Evolutionary conservation across 164 flowering plant genomes (phyloP).

Genomic region (Cinnamomum chago): DNA sequence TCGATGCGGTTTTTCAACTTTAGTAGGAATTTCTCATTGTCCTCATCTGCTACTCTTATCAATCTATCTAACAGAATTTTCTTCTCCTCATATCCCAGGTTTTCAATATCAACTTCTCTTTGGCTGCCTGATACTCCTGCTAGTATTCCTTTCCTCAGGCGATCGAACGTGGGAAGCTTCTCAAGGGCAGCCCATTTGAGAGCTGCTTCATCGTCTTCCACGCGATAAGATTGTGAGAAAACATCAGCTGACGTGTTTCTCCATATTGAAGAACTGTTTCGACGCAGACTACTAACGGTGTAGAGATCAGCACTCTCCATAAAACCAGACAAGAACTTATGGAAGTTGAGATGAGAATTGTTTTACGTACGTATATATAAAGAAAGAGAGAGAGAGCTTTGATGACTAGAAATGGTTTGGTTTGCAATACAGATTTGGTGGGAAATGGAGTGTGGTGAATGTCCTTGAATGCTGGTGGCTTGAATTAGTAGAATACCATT

Average conservation of each 20-base stretch:
- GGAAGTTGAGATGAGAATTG: no score
- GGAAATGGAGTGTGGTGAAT: no score
- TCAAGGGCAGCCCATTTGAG: conserved; percentile 49
- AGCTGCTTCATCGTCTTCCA: conserved; percentile 41
- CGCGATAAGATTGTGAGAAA: conserved; percentile 27
- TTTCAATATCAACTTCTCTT: conserved; percentile 29
- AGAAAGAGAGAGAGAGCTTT: no score
- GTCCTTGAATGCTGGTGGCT: no score
- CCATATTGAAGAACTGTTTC: conserved; percentile 26
- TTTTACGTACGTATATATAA: no score
- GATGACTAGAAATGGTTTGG: no score
- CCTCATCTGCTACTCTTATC: conserved; percentile 51
- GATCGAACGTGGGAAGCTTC: conserved; percentile 39
- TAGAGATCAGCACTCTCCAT: conserved; percentile 7
- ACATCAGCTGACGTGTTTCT: conserved; percentile 23
- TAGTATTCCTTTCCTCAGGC: conserved; percentile 36
- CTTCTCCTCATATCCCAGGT: conserved; percentile 38
- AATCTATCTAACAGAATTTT: conserved; percentile 46
- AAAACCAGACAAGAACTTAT: no score
- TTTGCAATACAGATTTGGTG: no score
- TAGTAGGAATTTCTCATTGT: conserved; percentile 57
- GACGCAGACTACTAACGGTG: conserved; percentile 17
- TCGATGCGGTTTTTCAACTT: conserved; percentile 52
- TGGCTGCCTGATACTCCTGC: conserved; percentile 17
- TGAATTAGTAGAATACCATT: no score